Conservation (phyloP, 1,284 basidiomycete genomes). For the Cutaneotrichosporon daszewskae region DNA sequence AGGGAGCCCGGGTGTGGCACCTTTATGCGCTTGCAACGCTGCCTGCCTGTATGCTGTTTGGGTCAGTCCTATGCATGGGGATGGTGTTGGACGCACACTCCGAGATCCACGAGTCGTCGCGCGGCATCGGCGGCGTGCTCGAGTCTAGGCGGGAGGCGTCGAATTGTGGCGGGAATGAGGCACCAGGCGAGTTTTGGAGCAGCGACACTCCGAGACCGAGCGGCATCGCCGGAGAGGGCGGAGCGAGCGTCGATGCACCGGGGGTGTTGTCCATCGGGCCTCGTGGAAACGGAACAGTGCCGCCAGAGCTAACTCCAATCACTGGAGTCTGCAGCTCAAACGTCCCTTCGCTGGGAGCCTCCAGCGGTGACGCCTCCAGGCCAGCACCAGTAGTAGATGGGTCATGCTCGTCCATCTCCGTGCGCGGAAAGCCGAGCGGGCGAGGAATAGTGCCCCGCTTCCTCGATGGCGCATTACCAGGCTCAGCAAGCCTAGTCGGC, state of each 20-base stretch:
- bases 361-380: no score
- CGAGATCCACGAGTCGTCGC: constrained; percentile 18
- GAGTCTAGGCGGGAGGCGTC: neutral
- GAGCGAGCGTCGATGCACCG: neutral
- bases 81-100: constrained; percentile 7
- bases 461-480: no score
- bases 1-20: constrained; percentile 10
- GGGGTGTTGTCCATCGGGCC: constrained; percentile 1
- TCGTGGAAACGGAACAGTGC: neutral
- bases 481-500: no score
- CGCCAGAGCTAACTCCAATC: neutral
- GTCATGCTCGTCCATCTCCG: no score
- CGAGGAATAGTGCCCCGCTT: no score
- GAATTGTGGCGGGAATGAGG: neutral
- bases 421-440: no score
- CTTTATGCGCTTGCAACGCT: neutral
- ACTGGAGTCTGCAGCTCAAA: constrained; percentile 28
- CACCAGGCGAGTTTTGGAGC: neutral
- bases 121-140: constrained; percentile 2
- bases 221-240: neutral
- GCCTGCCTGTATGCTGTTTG: constrained; percentile 8
- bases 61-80: constrained; percentile 9
- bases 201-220: constrained; percentile 1
- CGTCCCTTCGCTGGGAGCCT: constrained; percentile 20
- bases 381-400: no score